These are phyloP conservation scores for Helichrysum umbraculigerum DNA, from an alignment of 129 eudicot species.

Conservation along the genomic window DNA sequence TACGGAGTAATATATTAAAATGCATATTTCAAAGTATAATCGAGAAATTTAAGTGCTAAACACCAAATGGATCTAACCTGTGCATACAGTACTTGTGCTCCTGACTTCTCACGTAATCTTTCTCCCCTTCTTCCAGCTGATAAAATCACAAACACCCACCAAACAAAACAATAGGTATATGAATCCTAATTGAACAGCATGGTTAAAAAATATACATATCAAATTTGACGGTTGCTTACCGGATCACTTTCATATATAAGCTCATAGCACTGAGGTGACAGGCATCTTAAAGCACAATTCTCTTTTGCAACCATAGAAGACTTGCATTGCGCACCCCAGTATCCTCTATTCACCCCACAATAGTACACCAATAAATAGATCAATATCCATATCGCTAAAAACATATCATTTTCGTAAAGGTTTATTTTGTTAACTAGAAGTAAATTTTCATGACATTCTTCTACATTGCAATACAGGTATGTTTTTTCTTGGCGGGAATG, in stretches of 20 bases:
- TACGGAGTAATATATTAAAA: too few relatives aligned
- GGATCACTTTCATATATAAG: slow-evolving; percentile 93
- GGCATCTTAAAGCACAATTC: slow-evolving; percentile 82
- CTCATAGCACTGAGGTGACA: slow-evolving; percentile 86
- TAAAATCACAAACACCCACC: slow-evolving; percentile 1
- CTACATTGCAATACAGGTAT: background rate
- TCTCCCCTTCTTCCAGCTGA: slow-evolving; percentile 98
- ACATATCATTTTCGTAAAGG: too few relatives aligned
- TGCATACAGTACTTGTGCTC: slow-evolving; percentile 97
- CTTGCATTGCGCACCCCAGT: slow-evolving; percentile 89
- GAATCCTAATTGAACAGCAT: background rate
- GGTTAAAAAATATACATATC: background rate
- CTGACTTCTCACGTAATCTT: slow-evolving; percentile 66
- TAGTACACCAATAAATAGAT: slow-evolving; percentile 14
- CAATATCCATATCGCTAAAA: background rate
- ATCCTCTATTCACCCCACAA: slow-evolving; percentile 55
- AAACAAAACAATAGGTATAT: background rate
- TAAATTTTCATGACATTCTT: background rate
- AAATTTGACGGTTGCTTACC: slow-evolving; percentile 39
- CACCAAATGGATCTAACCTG: slow-evolving; percentile 47
- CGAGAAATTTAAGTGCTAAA: background rate
- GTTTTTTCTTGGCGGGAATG: too few relatives aligned
- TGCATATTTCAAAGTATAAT: background rate
- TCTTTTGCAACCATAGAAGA: slow-evolving; percentile 75
- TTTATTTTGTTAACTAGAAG: too few relatives aligned